phyloP scores from a whole-genome alignment of 208 protist genomes.

The Kentomonas sorsogonicus region DNA sequence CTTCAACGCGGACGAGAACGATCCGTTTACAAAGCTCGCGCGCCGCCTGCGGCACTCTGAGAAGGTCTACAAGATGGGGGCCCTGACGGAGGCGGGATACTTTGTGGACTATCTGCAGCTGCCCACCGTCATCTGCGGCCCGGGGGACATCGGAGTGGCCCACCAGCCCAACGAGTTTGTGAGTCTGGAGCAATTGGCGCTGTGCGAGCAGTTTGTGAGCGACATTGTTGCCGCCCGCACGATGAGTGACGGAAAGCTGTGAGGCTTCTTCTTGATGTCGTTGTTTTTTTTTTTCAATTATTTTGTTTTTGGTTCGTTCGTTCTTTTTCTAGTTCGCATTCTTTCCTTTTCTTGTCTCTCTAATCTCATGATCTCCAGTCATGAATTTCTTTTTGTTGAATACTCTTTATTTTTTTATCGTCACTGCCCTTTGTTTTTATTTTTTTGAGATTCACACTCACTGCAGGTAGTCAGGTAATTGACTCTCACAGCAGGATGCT shows the following conservation, averaged over 20 bases:
- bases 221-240: conserved; percentile 2
- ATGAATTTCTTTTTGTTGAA: background rate
- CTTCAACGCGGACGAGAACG: conserved; percentile 19
- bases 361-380: background rate
- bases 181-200: background rate
- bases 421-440: background rate
- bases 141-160: background rate
- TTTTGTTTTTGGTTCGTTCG: too few relatives aligned
- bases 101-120: conserved; percentile 8
- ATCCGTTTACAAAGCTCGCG: background rate
- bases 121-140: conserved; percentile 12
- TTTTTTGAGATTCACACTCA: background rate
- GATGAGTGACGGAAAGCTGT: background rate
- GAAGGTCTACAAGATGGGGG: conserved; percentile 1
- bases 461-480: too few relatives aligned
- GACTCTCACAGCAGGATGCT: background rate
- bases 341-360: background rate
- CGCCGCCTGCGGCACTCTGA: conserved; percentile 1
- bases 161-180: conserved; percentile 13
- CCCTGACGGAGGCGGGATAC: conserved; percentile 10
- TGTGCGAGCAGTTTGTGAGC: conserved; percentile 5
- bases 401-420: background rate
- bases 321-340: too few relatives aligned
- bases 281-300: too few relatives aligned
- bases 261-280: too few relatives aligned